These are phyloP conservation scores for Apostasia ramifera DNA, from an alignment of 106 monocot species.

Conservation along the genomic window DNA sequence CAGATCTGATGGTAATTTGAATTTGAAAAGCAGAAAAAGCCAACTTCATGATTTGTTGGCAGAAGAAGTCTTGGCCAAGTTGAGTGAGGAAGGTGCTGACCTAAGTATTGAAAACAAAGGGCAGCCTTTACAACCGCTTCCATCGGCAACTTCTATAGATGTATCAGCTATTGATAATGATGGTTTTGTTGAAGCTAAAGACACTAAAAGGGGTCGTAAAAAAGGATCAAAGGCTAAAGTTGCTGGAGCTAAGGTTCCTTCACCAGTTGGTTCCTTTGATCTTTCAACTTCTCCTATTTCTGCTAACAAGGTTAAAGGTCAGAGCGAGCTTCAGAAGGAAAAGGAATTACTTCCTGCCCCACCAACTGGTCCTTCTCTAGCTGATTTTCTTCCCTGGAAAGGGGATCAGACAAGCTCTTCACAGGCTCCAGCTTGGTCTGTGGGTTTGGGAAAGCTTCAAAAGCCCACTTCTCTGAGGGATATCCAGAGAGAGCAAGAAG, in stretches of 20 bases:
- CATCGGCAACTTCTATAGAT: conserved; percentile 12
- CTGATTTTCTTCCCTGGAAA: conserved; percentile 89
- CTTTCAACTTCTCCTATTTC: conserved; percentile 12
- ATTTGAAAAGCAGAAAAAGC: conserved; percentile 47
- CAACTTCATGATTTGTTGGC: conserved; percentile 91
- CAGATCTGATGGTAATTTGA: conserved; percentile 11
- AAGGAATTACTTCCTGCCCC: conserved; percentile 46
- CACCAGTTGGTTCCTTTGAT: conserved; percentile 49
- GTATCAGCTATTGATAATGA: conserved; percentile 35
- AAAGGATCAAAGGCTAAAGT: conserved; percentile 71
- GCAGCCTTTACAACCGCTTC: conserved; percentile 8
- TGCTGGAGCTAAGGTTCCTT: conserved; percentile 38
- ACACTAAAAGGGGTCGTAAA: conserved; percentile 71
- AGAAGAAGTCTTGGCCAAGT: conserved; percentile 67
- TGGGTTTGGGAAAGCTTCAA: conserved; percentile 38
- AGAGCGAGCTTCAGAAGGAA: conserved; percentile 40
- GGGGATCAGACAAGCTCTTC: conserved; percentile 43
- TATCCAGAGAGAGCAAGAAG: conserved; percentile 81
- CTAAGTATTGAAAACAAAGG: conserved; percentile 11
- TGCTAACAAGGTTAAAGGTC: conserved; percentile 35
- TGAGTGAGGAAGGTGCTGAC: conserved; percentile 23
- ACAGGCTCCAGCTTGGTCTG: conserved; percentile 70
- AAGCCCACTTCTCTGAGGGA: conserved; percentile 75
- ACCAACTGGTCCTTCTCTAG: conserved; percentile 66
- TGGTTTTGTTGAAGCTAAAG: conserved; percentile 83